phyloP scores from a whole-genome alignment of 169 alveolate species.

The Miamiensis avidus region DNA sequence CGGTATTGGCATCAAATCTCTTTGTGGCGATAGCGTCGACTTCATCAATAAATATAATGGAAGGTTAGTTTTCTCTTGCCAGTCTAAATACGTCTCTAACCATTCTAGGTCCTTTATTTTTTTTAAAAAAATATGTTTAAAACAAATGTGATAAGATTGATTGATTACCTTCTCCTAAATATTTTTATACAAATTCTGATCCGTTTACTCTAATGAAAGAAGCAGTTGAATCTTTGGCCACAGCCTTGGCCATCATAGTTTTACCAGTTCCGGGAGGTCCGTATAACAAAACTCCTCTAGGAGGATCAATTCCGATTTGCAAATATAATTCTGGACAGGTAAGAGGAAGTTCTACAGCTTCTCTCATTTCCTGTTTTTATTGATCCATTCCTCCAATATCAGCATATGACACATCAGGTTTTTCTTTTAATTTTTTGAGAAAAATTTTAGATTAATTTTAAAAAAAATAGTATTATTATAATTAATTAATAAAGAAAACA shows the following conservation, averaged over 20 bases:
- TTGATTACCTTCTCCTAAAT: constrained; percentile 99
- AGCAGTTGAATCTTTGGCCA: constrained; percentile 98
- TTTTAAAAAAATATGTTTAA: no score
- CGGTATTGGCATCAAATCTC: constrained; percentile 96
- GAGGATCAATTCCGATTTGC: constrained; percentile 99
- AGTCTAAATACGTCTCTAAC: constrained; percentile 98
- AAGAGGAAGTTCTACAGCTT: constrained; percentile 99
- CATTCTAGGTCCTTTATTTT: constrained; percentile 99
- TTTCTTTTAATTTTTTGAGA: constrained; percentile 87
- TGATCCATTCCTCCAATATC: constrained; percentile 99
- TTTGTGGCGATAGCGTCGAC: constrained; percentile 98
- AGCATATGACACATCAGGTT: constrained; percentile 98
- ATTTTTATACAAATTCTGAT: constrained; percentile 98
- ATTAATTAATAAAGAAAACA: no score
- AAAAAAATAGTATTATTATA: no score
- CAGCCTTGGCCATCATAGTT: constrained; percentile 99
- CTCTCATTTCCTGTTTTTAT: constrained; percentile 98
- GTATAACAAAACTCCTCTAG: constrained; percentile 97
- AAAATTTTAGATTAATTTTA: constrained; percentile 86
- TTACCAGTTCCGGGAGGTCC: constrained; percentile 99
- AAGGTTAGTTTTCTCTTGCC: constrained; percentile 92
- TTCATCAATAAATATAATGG: constrained; percentile 98
- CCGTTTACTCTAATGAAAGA: constrained; percentile 98
- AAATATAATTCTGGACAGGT: constrained; percentile 98
- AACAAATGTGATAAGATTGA: no score